Base-by-base conservation (phyloP, 192 early-diverging fungal genomes). In the Gaertneriomyces semiglobifer region DNA sequence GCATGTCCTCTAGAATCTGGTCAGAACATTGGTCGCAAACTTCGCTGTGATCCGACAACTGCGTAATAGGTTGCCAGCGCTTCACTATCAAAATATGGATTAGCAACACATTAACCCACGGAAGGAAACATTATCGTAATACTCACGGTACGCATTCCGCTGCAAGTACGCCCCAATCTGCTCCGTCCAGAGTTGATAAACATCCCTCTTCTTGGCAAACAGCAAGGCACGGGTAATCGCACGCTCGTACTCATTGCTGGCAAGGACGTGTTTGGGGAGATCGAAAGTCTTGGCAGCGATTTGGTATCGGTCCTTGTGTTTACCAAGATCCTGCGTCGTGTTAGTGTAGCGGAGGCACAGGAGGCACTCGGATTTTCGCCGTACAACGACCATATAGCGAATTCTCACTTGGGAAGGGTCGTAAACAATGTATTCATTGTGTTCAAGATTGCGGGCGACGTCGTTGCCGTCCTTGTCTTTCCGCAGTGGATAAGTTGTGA, bases 391-490 rank as follows among this genome's bases (percentile, higher is more conserved):
- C 48, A 77, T 40, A 47, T 92, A 92, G 16, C 81, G 77, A 61
- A 92, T 92, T 55, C 79, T 72, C 42, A 92, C 80, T 73, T 90
- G 90, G 25, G 73, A 63, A 3, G 76, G 71, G 60, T 88, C 75
- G 62, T 92, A 88, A 8, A 92, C 90, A 68, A 90, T 88, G 63
- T 77, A 92, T 63, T 92, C 90, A 69, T 89, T 89, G 60, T 88
- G 79, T 5, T 66, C 44, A 6, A 92, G 40, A 41, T 40, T 68
- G 6, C 58, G 46, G 7, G 9, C 1, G 18, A 66, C 62, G 25
- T 7, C 16, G 1, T 43, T 7, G 12, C 67, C 67, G 7, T 66
- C 48, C n/a, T 66, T 59, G 19, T 58, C 47, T 40, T 62, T 65
- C 47, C 55, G 60, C 8, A 63, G 44, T 19, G 60, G 41, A 40